Conservation (phyloP, 2,329 filamentous ascomycete genomes). For the Pseudopyrenochaeta lycopersici region DNA sequence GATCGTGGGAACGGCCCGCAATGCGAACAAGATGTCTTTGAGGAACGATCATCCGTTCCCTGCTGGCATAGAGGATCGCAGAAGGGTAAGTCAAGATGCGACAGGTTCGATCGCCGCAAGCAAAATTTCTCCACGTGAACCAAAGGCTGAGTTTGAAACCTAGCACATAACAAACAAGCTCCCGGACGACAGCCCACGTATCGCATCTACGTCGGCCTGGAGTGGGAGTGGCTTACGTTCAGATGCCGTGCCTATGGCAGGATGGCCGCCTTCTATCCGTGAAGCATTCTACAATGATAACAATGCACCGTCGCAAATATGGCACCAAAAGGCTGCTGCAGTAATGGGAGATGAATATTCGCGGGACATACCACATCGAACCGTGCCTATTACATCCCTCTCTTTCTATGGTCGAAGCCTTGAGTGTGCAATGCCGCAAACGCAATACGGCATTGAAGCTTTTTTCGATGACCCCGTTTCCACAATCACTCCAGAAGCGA, state of each 20-base stretch:
- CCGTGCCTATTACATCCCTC: background rate
- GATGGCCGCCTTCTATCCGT: conserved; percentile 1
- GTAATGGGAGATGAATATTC: background rate
- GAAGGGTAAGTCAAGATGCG: background rate
- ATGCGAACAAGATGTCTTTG: background rate
- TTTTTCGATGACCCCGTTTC: background rate
- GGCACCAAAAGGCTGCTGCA: background rate
- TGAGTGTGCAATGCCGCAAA: background rate
- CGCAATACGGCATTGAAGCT: background rate
- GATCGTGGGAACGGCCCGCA: background rate
- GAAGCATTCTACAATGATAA: background rate
- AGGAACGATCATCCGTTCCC: background rate
- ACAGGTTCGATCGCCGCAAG: too few species aligned
- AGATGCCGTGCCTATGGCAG: background rate
- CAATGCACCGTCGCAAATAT: background rate
- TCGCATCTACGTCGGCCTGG: background rate
- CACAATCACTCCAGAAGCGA: background rate
- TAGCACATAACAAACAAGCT: background rate
- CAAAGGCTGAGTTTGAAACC: background rate
- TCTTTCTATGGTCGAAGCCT: conserved; percentile 5
- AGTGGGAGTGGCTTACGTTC: background rate
- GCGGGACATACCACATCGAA: background rate
- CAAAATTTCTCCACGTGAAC: background rate
- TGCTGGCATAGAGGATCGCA: background rate
- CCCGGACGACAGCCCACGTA: too few species aligned